Percentiles rank a stretch among this genome's conserved stretches.
Evolutionary conservation across 2,329 filamentous ascomycete genomes (phyloP).

Genomic region (Didymella sp.): DNA sequence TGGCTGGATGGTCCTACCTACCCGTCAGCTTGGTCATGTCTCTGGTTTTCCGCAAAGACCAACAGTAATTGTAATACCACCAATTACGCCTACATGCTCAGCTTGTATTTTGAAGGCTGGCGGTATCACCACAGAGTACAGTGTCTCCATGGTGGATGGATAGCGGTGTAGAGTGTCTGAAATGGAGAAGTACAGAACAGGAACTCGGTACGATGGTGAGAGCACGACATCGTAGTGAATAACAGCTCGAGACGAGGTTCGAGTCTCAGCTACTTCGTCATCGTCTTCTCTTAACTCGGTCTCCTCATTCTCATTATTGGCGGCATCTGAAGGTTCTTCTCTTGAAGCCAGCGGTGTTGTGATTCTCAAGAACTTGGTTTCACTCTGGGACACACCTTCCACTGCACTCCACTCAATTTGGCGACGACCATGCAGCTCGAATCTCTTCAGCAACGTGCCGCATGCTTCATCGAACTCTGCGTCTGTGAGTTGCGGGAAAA

Average conservation of each 20-base stretch:
- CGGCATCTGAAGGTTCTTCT: not conserved
- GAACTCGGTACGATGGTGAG: constrained; percentile 55
- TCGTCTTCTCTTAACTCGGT: constrained; percentile 30
- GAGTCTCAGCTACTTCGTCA: constrained; percentile 15
- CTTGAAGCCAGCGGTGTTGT: constrained; percentile 22
- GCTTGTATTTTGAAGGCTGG: constrained; percentile 41
- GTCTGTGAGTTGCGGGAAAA: constrained; percentile 40
- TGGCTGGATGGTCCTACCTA: constrained; percentile 80
- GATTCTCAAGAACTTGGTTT: constrained; percentile 31
- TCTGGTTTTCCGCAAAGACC: constrained; percentile 12
- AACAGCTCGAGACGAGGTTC: not conserved
- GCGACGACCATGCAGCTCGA: constrained; percentile 17
- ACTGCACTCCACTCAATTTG: constrained; percentile 38
- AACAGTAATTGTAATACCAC: constrained; percentile 50
- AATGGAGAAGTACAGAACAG: constrained; percentile 53
- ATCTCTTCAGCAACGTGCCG: constrained; percentile 23
- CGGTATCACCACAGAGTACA: constrained; percentile 50
- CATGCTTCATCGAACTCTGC: constrained; percentile 43
- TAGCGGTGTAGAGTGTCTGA: constrained; percentile 37
- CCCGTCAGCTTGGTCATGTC: constrained; percentile 1
- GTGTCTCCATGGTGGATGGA: constrained; percentile 40
- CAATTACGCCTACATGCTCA: constrained; percentile 47
- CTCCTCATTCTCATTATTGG: not conserved
- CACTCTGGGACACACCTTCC: constrained; percentile 24
- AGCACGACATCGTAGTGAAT: constrained; percentile 53